Evolutionary conservation across 2,329 filamentous ascomycete species (phyloP), one percentile per base, ranked within the genome.

Genomic region (Aspergillus transmontanensis): DNA sequence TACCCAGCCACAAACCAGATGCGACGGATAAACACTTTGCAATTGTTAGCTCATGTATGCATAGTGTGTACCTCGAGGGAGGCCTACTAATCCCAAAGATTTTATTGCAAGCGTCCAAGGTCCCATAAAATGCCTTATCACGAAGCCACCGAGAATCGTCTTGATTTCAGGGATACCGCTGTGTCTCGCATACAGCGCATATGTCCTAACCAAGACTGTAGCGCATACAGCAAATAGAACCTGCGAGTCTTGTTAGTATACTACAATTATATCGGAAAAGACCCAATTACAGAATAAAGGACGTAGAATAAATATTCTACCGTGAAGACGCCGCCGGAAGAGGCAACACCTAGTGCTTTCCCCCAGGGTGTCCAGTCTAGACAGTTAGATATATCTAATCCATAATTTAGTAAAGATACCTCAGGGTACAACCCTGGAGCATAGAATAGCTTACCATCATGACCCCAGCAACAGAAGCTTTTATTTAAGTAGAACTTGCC

Each of bases 81-180:
- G 28, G 59, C 67, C 84, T 82, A 94, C 92, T 79, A 97, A 79
- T 32, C 95, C 95, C 50, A 98, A 78, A 1, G 93, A 96, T 76
- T 98, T 98, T 61, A 93, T 93, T 34, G 92, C 78, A 73, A 98
- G 82, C 1, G 94, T 97, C 94, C 94, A 97, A 36, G 84, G 84
- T 11, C 94, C 92, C 73, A 98, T 83, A 72, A 98, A 96, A 63
- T 89, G 87, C 64, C 89, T 86, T 65, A 99, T 97, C 36, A 99
- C 90, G 76, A 97, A 97, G 6, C 94, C 94, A 46, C 94, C 94
- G 59, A 99, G 82, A 10, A 99, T 87, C 3, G 94, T 97, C 83
- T 99, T 99, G 80, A 99, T 96, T 82, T 99, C 94, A 6, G 94
- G 93, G 70, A 99, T 97, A 79, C 94, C 94, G 75, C 93, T 97